Percentiles rank a stretch among this genome's conserved stretches.
phyloP scores from a whole-genome alignment of 176 grass and related monocot genomes.

The Thalia dealbata region DNA sequence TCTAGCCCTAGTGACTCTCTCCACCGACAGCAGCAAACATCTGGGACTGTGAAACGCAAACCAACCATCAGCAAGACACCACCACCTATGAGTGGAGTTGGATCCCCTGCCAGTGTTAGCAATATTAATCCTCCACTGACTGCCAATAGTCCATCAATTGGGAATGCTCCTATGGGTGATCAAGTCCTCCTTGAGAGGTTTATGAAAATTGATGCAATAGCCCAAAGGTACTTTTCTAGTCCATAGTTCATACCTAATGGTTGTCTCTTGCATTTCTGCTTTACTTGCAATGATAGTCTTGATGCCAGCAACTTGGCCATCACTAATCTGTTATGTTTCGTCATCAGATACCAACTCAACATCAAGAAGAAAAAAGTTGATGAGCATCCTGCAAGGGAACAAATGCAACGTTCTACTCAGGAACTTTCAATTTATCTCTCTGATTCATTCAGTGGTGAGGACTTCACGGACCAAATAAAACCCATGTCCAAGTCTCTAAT shows the following conservation, averaged over 20 bases:
- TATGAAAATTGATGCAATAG: constrained; percentile 54
- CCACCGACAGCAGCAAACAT: constrained; percentile 65
- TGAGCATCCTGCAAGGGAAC: constrained; percentile 47
- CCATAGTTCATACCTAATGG: not conserved
- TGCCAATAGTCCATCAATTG: constrained; percentile 80
- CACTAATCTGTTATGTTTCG: constrained; percentile 19
- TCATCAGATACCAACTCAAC: constrained; percentile 52
- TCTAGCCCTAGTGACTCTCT: constrained; percentile 73
- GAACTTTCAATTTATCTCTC: constrained; percentile 30
- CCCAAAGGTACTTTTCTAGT: constrained; percentile 42
- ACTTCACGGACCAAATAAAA: constrained; percentile 53
- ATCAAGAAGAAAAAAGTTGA: constrained; percentile 73
- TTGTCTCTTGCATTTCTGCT: too few species aligned
- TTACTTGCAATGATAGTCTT: too few species aligned
- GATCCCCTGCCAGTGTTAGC: constrained; percentile 93
- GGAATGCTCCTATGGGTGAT: constrained; percentile 54
- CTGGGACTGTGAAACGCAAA: constrained; percentile 53
- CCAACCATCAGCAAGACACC: constrained; percentile 56
- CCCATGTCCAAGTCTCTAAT: constrained; percentile 66
- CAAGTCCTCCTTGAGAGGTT: constrained; percentile 82
- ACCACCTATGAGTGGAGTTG: constrained; percentile 60
- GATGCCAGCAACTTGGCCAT: not conserved
- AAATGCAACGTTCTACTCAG: constrained; percentile 28
- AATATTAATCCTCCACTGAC: constrained; percentile 58
- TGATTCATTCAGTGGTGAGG: constrained; percentile 38